phyloP scores from a whole-genome alignment of 257 asterid species.

The Echium plantagineum region DNA sequence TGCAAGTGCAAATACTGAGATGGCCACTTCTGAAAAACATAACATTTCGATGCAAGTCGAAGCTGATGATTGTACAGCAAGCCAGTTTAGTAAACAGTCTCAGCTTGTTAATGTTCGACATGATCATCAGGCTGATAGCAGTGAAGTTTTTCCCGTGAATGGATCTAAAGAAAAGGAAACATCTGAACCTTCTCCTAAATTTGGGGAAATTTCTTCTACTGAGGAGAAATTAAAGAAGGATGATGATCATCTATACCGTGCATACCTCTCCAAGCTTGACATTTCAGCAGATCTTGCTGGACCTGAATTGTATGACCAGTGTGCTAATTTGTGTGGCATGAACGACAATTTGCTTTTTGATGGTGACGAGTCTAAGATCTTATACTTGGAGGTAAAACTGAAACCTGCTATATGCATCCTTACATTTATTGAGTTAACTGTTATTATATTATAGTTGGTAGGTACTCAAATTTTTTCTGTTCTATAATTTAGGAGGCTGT shows the following conservation, averaged over 20 bases:
- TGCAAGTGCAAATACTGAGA: conserved; percentile 43
- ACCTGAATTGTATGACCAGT: conserved; percentile 51
- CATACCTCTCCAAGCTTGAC: conserved; percentile 75
- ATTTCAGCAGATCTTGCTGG: conserved; percentile 76
- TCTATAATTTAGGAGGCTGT: conserved; percentile 29
- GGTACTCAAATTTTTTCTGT: conserved; percentile 4
- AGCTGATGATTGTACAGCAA: conserved; percentile 31
- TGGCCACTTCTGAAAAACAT: conserved; percentile 48
- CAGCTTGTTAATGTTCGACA: conserved; percentile 34
- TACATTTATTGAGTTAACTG: background rate
- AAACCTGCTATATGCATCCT: conserved; percentile 4
- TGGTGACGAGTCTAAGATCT: conserved; percentile 32
- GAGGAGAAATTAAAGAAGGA: conserved; percentile 33
- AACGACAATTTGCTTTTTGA: conserved; percentile 28
- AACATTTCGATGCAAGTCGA: conserved; percentile 29
- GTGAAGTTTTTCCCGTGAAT: conserved; percentile 24
- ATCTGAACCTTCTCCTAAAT: conserved; percentile 22
- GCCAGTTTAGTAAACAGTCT: conserved; percentile 35
- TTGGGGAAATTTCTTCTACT: conserved; percentile 20
- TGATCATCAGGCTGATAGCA: conserved; percentile 39
- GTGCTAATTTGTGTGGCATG: conserved; percentile 34
- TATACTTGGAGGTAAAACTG: conserved; percentile 55
- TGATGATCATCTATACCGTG: conserved; percentile 25
- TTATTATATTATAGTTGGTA: background rate
- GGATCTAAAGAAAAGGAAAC: conserved; percentile 31